phyloP scores from a whole-genome alignment of 139 green algal species.

The Haematococcus sp. region DNA sequence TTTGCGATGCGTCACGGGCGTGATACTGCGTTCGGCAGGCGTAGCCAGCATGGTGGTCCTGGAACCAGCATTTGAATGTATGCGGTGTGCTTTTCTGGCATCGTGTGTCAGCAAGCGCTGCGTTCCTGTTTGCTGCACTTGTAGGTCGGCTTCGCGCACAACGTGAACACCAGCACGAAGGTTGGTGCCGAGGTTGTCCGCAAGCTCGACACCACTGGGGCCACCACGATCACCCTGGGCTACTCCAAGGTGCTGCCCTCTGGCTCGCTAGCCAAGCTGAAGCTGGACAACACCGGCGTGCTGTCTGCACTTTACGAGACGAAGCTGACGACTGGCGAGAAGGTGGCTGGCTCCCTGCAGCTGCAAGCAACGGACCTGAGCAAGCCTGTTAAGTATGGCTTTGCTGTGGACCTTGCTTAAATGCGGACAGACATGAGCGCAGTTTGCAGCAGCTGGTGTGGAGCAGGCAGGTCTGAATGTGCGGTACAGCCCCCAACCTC shows the following conservation, averaged over 20 bases:
- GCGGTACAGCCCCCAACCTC: too few relatives aligned
- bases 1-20: too few relatives aligned
- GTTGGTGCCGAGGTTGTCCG: constrained; percentile 32
- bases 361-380: constrained; percentile 40
- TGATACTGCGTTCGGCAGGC: too few relatives aligned
- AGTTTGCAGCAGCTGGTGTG: not conserved
- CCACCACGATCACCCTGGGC: constrained; percentile 29
- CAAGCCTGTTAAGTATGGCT: constrained; percentile 44
- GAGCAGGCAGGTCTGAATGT: not conserved
- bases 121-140: not conserved
- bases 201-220: constrained; percentile 21
- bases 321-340: constrained; percentile 39
- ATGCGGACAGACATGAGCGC: not conserved
- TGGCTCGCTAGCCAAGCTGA: constrained; percentile 37
- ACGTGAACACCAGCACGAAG: constrained; percentile 18
- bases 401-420: constrained; percentile 38
- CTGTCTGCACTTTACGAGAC: constrained; percentile 43
- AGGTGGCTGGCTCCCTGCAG: constrained; percentile 39
- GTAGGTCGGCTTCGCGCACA: constrained; percentile 19
- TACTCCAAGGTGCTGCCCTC: constrained; percentile 32
- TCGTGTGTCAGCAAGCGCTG: not conserved
- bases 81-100: not conserved
- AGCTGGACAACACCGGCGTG: constrained; percentile 36
- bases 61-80: too few relatives aligned
- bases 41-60: too few relatives aligned